These are phyloP conservation scores for Mortierella sp. DNA, from an alignment of 371 early-diverging fungal species.

Conservation along the genomic window DNA sequence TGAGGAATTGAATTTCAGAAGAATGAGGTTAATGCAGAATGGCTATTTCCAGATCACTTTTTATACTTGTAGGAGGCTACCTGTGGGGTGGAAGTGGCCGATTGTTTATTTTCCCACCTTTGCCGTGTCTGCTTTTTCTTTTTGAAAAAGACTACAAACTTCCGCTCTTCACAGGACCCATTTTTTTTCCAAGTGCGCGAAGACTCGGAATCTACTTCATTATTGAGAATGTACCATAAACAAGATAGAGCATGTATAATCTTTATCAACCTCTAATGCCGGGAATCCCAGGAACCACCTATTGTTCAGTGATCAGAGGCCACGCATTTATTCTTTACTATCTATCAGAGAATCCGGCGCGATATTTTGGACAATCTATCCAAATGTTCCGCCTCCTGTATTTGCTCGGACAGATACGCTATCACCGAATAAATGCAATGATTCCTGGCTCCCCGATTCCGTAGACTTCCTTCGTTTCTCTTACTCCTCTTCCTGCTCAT, in stretches of 20 bases:
- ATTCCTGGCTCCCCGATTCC: background rate
- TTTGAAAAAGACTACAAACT: background rate
- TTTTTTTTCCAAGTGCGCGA: background rate
- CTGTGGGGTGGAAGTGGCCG: background rate
- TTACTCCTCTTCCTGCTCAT: background rate
- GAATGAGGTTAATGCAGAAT: background rate
- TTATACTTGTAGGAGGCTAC: background rate
- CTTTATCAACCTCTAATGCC: background rate
- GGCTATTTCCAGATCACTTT: background rate
- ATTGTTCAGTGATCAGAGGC: background rate
- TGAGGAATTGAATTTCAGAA: background rate
- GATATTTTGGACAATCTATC: background rate
- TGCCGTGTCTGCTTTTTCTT: slow-evolving; percentile 9
- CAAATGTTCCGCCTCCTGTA: background rate
- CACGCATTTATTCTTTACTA: background rate
- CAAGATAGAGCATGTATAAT: background rate
- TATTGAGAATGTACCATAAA: background rate
- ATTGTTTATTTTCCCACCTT: slow-evolving; percentile 3
- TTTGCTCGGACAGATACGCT: slow-evolving; percentile 5
- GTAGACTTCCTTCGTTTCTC: background rate
- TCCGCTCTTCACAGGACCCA: background rate
- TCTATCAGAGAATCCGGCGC: background rate
- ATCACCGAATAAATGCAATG: background rate
- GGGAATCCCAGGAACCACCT: background rate
- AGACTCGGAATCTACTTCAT: background rate